These are phyloP conservation scores for Citrus unshiu DNA, from an alignment of 345 rosid species.

Conservation along the genomic window DNA sequence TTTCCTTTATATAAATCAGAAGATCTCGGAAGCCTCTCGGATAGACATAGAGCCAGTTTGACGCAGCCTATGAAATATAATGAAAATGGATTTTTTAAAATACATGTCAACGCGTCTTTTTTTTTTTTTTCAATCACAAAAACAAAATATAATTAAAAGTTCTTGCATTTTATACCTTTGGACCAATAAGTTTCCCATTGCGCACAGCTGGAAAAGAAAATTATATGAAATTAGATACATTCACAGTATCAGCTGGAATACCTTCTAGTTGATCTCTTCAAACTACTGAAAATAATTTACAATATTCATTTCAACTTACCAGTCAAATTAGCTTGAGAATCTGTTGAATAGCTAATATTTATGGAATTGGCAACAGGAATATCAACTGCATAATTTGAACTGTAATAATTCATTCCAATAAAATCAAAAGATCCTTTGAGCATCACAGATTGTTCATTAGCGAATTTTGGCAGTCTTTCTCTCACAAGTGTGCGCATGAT, in stretches of 20 bases:
- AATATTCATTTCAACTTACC: slow-evolving; percentile 2
- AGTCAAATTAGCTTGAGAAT: slow-evolving; percentile 13
- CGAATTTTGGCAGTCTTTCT: neutral
- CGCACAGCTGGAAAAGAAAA: slow-evolving; percentile 24
- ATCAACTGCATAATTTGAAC: slow-evolving; percentile 26
- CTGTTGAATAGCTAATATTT: slow-evolving; percentile 26
- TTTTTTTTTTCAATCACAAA: too few species aligned
- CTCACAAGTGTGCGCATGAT: neutral
- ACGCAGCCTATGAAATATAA: slow-evolving; percentile 22
- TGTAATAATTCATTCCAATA: slow-evolving; percentile 54
- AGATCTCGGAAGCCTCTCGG: slow-evolving; percentile 33
- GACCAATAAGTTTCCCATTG: slow-evolving; percentile 31
- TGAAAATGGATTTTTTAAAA: too few species aligned
- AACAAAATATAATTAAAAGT: neutral
- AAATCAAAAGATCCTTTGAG: slow-evolving; percentile 44
- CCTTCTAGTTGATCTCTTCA: too few species aligned
- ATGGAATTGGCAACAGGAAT: slow-evolving; percentile 3
- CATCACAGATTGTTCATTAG: neutral
- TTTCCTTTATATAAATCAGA: slow-evolving; percentile 17
- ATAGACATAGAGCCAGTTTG: slow-evolving; percentile 25
- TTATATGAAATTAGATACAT: neutral
- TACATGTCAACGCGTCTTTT: too few species aligned
- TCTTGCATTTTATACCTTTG: slow-evolving; percentile 18
- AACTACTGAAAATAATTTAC: too few species aligned
- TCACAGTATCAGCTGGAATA: neutral